Conservation (phyloP, 805 yeast genomes). For the Ascoidea tarda region DNA sequence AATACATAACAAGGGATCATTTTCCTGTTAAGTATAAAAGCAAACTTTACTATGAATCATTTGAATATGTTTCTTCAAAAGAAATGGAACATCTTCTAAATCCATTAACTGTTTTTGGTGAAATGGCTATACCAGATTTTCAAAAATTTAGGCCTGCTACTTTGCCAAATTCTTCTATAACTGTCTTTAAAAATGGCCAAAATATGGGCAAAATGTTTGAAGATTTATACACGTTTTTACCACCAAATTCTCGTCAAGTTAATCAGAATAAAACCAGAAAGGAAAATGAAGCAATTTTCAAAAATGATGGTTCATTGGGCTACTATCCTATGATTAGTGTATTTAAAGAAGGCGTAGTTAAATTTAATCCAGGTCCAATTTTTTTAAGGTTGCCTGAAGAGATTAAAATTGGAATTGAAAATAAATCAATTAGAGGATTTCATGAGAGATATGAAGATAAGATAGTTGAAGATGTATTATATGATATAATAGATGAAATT, state of each 20-base stretch:
- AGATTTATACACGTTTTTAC: slow-evolving; percentile 59
- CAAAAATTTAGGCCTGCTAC: slow-evolving; percentile 31
- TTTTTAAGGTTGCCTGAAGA: background rate
- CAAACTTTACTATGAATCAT: slow-evolving; percentile 70
- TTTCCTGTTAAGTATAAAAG: slow-evolving; percentile 75
- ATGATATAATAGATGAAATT: slow-evolving; percentile 76
- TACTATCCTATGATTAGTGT: slow-evolving; percentile 86
- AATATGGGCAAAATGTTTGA: slow-evolving; percentile 51
- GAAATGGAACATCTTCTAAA: slow-evolving; percentile 62
- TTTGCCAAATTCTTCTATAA: slow-evolving; percentile 42
- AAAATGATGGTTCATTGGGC: slow-evolving; percentile 77
- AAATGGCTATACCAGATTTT: slow-evolving; percentile 42
- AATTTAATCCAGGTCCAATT: slow-evolving; percentile 26
- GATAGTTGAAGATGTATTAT: slow-evolving; percentile 64
- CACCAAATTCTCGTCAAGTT: slow-evolving; percentile 40
- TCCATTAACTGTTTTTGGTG: slow-evolving; percentile 61
- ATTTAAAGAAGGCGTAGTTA: slow-evolving; percentile 64
- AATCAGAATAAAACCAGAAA: slow-evolving; percentile 28
- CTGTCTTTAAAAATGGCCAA: slow-evolving; percentile 68
- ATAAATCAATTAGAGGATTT: background rate
- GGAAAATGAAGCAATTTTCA: slow-evolving; percentile 15
- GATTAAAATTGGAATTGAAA: background rate
- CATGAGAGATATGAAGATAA: slow-evolving; percentile 22
- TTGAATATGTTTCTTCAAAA: slow-evolving; percentile 59
- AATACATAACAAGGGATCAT: slow-evolving; percentile 61